Evolutionary conservation across 2,329 filamentous ascomycete species (phyloP), one percentile per base, ranked within the genome.

Genomic region (Aspergillus calidoustus): DNA sequence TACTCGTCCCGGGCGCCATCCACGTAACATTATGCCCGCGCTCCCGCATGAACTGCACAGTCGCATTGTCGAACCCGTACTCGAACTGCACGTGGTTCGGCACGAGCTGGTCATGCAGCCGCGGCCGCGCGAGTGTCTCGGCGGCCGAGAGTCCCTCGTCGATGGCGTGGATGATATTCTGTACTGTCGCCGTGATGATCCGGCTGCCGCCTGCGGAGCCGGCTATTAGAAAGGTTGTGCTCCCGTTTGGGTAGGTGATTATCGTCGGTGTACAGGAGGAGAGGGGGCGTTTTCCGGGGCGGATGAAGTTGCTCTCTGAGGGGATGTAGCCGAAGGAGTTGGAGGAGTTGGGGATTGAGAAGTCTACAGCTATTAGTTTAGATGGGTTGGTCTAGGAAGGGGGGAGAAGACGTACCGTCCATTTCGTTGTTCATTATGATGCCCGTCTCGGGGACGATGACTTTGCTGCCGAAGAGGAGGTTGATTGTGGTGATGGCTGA

Each of bases 301-400:
- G 85, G 74, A 97, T 88, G 74, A 88, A 97, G 82, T 98, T 97
- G 49, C 89, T 85, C 4, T 87, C 86, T 0, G 87, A 89, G 1
- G 94, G 93, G 49, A 89, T 85, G 79, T 92, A 97, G 56, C 92
- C 93, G 74, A 97, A 98, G 28, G 89, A 87, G 74, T 97, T 97
- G 61, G 83, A 84, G 1, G 84, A 80, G 57, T 87, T 87, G 0
- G 94, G 93, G 69, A 96, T 93, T 53, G 89, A 92, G 80, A 97
- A 97, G 79, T 96, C 92, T 80, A 89, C 85, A 83, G 13, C 2
- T 41, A 87, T 87, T 88, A 82, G 76, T 88, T 89, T 28, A 67
- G 49, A 49, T 54, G 48, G 13, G 46, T 53, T 23, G 19, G 19
- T 30, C 19, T 23, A 38, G 19, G 19, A 48, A 25, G 30, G 8